A percentile compares a stretch with the other conserved stretches of the same genome.
Evolutionary conservation across 139 green algal genomes (phyloP).

Genomic region (Mychonastes homosphaera): DNA sequence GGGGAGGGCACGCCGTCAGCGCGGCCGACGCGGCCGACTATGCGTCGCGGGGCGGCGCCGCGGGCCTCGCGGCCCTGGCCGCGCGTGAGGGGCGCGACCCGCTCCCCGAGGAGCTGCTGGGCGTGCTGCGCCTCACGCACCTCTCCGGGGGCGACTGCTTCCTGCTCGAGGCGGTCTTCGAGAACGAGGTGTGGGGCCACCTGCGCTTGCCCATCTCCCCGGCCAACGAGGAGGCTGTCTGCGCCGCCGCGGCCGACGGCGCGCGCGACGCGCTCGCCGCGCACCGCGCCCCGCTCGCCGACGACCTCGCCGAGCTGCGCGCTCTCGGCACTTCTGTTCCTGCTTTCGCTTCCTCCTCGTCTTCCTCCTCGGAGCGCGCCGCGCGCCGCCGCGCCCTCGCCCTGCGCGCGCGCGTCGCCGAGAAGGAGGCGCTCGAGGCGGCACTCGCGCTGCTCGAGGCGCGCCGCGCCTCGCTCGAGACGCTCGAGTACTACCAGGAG

Average conservation of each 20-base stretch:
- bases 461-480: constrained; percentile 26
- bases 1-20: background rate
- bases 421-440: constrained; percentile 64
- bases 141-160: constrained; percentile 61
- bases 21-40: too few species aligned
- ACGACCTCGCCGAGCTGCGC: constrained; percentile 43
- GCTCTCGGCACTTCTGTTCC: background rate
- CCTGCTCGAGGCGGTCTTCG: constrained; percentile 81
- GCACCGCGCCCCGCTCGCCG: constrained; percentile 48
- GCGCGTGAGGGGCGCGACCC: too few species aligned
- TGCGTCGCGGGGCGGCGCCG: too few species aligned
- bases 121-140: constrained; percentile 74
- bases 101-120: constrained; percentile 49
- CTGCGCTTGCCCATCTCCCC: constrained; percentile 63
- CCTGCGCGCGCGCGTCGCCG: constrained; percentile 53
- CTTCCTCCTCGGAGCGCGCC: too few species aligned
- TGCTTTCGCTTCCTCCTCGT: too few species aligned
- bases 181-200: constrained; percentile 62
- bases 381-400: too few species aligned
- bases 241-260: constrained; percentile 56
- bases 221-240: constrained; percentile 74
- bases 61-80: too few species aligned
- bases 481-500: constrained; percentile 79
- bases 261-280: constrained; percentile 33
- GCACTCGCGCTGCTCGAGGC: constrained; percentile 59